These are phyloP conservation scores for Fusarium nurragi DNA, from an alignment of 2,329 filamentous ascomycete species.

Conservation along the genomic window DNA sequence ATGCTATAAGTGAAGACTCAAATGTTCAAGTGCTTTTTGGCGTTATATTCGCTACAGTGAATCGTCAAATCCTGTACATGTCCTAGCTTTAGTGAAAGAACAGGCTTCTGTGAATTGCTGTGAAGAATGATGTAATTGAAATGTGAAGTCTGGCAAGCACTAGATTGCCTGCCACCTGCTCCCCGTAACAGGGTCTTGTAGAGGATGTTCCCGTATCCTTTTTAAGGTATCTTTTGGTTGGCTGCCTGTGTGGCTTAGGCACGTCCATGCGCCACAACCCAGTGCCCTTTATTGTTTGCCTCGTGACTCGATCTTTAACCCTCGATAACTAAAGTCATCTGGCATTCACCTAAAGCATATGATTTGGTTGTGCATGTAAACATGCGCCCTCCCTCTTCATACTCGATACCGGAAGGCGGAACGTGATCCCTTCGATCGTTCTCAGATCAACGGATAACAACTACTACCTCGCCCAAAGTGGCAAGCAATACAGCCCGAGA, in stretches of 20 bases:
- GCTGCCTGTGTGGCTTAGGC: slow-evolving; percentile 41
- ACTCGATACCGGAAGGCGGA: slow-evolving; percentile 13
- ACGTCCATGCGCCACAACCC: slow-evolving; percentile 37
- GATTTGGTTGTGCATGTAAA: slow-evolving; percentile 17
- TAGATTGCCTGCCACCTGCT: not conserved
- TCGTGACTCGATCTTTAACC: slow-evolving; percentile 41
- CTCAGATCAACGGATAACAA: slow-evolving; percentile 5
- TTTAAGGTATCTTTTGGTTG: slow-evolving; percentile 19
- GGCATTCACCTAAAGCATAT: slow-evolving; percentile 26
- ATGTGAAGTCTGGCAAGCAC: not conserved
- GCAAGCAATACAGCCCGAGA: slow-evolving; percentile 49
- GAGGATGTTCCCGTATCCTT: slow-evolving; percentile 13
- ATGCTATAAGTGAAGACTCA: slow-evolving; percentile 1
- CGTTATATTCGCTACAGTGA: not conserved
- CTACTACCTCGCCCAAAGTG: slow-evolving; percentile 11
- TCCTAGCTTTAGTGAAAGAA: too few species aligned
- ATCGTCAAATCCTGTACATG: not conserved
- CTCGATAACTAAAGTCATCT: slow-evolving; percentile 43
- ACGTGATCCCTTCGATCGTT: slow-evolving; percentile 3
- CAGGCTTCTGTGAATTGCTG: not conserved
- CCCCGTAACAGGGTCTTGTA: slow-evolving; percentile 4
- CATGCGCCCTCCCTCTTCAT: slow-evolving; percentile 11
- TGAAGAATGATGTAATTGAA: not conserved
- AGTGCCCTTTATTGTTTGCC: slow-evolving; percentile 30
- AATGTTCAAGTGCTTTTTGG: not conserved